Evolutionary conservation across 306 rosid species (phyloP).

Genomic region (Citrullus mucosospermus): DNA sequence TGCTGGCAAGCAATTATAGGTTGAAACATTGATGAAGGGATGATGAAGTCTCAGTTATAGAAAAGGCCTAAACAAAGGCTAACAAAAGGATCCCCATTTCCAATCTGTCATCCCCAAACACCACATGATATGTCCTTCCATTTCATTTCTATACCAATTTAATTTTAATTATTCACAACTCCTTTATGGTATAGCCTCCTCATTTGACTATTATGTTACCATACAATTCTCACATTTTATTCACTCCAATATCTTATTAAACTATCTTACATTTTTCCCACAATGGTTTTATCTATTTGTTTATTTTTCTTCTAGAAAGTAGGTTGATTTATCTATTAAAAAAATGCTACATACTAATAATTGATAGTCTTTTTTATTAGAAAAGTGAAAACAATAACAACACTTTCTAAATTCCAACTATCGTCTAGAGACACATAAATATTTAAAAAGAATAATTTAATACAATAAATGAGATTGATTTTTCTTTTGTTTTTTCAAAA

Average conservation of each 20-base stretch:
- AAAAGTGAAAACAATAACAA: no score
- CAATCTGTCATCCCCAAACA: not conserved
- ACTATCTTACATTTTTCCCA: not conserved
- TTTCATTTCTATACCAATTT: not conserved
- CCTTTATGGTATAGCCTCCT: not conserved
- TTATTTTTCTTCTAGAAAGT: not conserved
- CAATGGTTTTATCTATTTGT: not conserved
- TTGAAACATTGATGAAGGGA: not conserved
- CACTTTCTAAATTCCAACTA: no score
- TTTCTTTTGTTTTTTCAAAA: no score
- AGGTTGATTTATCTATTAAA: not conserved
- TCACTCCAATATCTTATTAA: not conserved
- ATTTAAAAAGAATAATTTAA: no score
- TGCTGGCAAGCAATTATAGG: not conserved
- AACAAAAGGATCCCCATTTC: not conserved
- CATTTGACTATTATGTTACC: not conserved
- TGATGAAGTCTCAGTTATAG: not conserved
- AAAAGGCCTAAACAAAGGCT: not conserved
- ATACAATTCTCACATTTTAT: not conserved
- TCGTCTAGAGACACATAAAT: no score
- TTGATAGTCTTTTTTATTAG: not conserved
- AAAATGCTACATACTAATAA: not conserved
- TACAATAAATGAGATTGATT: no score
- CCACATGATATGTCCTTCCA: slow-evolving; percentile 2
- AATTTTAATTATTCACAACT: not conserved